Base-by-base conservation (phyloP, 139 green algal species). In the Chlorella sp. region DNA sequence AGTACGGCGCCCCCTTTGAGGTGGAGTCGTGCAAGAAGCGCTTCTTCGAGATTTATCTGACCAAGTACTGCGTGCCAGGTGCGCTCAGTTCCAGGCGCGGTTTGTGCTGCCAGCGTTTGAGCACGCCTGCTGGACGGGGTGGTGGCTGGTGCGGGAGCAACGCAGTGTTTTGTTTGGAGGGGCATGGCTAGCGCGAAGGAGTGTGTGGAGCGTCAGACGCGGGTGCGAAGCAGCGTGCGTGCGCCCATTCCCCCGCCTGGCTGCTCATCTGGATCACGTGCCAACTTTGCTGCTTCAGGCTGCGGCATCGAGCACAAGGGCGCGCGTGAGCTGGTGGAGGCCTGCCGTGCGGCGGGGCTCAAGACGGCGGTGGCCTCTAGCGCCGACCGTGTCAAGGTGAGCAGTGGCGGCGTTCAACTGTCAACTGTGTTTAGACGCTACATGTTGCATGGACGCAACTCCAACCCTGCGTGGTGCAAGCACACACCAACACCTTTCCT, bases 1-100 rank as follows among this genome's bases (percentile, higher is more conserved):
- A 88, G 67, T 85, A 90, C 20, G 76, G 76, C 41, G 82, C 67
- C 38, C 73, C 76, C 16, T 88, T 88, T 72, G 87, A 95, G 60
- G 32, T 90, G 14, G 70, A 88, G 22, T 65, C 75, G 28, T 88
- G 89, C 40, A 95, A 96, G 85, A 44, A 72, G 48, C 86, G 86
- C 36, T 95, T 95, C 54, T 95, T 95, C 82, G 86, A 94, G 32
- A 91, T 94, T 26, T 95, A 96, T 51, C 85, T 96, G 56, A 44
- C 40, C 60, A 90, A 68, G 14, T 84, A 86, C n/a, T 28, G 17
- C 17, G 30, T 34, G 34, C 75, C 75, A 44, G 75, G 75, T 81
- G 51, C 3, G 74, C n/a, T n/a, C n/a, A n/a, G n/a, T n/a, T n/a
- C n/a, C n/a, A n/a, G n/a, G n/a, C n/a, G n/a, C n/a, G n/a, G n/a